Percentiles rank a stretch among this genome's conserved stretches.
phyloP scores from a whole-genome alignment of 139 green algal species.

The Deuterostichococcus epilithicus region DNA sequence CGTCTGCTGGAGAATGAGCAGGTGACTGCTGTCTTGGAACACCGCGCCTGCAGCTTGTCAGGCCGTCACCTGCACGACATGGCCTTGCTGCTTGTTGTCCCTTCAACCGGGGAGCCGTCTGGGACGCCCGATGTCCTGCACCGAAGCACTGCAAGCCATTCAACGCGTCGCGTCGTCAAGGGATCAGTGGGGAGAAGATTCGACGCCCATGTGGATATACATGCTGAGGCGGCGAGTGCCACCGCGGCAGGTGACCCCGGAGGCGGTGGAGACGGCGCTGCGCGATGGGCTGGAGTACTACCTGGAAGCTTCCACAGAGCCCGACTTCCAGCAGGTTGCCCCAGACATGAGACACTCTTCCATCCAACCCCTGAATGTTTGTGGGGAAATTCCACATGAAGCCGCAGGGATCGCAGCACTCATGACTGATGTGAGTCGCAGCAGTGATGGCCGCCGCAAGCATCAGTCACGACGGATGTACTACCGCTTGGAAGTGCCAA shows the following conservation, averaged over 20 bases:
- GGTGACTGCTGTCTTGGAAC: neutral
- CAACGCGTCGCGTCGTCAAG: no score
- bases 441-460: neutral
- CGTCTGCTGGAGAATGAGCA: conserved; percentile 43
- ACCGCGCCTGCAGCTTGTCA: neutral
- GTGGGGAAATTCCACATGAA: neutral
- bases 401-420: neutral
- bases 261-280: conserved; percentile 30
- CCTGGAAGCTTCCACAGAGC: conserved; percentile 8
- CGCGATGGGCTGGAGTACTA: conserved; percentile 35
- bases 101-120: no score
- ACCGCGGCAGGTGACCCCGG: conserved; percentile 14
- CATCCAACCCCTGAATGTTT: neutral
- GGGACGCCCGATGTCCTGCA: no score
- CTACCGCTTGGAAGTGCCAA: neutral
- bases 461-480: neutral
- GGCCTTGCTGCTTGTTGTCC: neutral
- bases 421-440: neutral
- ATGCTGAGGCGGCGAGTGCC: no score
- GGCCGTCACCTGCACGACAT: neutral
- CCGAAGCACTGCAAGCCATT: no score
- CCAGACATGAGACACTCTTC: neutral
- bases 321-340: conserved; percentile 8
- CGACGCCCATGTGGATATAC: no score
- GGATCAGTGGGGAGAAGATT: no score